Evolutionary conservation across 768 basidiomycete genomes (phyloP).

Genomic region (Collybia nuda): DNA sequence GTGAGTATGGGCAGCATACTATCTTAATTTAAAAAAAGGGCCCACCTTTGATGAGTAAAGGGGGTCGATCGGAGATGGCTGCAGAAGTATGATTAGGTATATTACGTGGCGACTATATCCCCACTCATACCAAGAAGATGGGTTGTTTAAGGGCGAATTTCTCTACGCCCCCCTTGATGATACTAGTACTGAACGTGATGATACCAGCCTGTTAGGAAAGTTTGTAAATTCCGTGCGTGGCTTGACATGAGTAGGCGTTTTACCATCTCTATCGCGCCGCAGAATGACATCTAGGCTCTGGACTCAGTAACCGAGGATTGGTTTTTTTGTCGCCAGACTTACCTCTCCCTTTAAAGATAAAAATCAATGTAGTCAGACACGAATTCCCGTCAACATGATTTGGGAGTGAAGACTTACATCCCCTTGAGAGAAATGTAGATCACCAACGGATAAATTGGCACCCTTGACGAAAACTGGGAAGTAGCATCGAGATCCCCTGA

Average conservation of each 20-base stretch:
- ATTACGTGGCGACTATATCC: not conserved
- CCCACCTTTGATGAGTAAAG: slow-evolving; percentile 66
- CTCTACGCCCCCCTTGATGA: slow-evolving; percentile 74
- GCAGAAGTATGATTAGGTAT: not conserved
- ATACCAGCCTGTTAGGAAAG: slow-evolving; percentile 52
- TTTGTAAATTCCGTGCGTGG: not conserved
- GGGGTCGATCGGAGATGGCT: slow-evolving; percentile 78
- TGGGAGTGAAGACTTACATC: slow-evolving; percentile 50
- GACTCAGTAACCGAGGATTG: not conserved
- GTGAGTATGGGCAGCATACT: too few species aligned
- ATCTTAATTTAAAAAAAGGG: too few species aligned
- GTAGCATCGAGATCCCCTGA: slow-evolving; percentile 69
- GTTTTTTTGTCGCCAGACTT: slow-evolving; percentile 6
- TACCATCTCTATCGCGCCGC: slow-evolving; percentile 79
- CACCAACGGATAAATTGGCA: slow-evolving; percentile 76
- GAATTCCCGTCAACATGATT: too few species aligned
- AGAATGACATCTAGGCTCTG: slow-evolving; percentile 57
- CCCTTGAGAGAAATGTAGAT: slow-evolving; percentile 79
- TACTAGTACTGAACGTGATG: slow-evolving; percentile 68
- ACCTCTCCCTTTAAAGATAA: slow-evolving; percentile 53
- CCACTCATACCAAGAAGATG: slow-evolving; percentile 59
- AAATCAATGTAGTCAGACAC: too few species aligned
- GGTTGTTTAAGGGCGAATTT: slow-evolving; percentile 75
- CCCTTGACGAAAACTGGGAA: slow-evolving; percentile 78
- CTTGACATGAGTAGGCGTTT: not conserved